Percentiles rank a stretch among this genome's conserved stretches.
phyloP scores from a whole-genome alignment of 257 asterid genomes.

The Osmanthus fragrans region DNA sequence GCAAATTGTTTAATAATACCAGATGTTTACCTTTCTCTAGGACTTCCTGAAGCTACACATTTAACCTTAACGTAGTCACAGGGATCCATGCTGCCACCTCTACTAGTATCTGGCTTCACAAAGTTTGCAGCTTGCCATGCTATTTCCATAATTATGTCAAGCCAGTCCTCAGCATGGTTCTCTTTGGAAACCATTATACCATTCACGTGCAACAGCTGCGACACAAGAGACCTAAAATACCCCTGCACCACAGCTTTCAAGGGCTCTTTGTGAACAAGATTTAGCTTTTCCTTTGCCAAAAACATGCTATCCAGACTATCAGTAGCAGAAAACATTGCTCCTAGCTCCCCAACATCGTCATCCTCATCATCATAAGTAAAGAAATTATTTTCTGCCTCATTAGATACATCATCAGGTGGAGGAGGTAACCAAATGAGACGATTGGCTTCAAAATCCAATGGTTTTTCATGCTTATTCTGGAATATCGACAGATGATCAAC shows the following conservation, averaged over 20 bases:
- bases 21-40: slow-evolving; percentile 61
- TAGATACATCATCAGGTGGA: slow-evolving; percentile 57
- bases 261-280: slow-evolving; percentile 48
- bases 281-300: slow-evolving; percentile 49
- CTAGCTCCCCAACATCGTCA: slow-evolving; percentile 67
- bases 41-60: slow-evolving; percentile 89
- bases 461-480: slow-evolving; percentile 42
- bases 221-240: slow-evolving; percentile 90
- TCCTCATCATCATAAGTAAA: slow-evolving; percentile 77
- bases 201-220: slow-evolving; percentile 75
- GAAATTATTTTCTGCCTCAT: slow-evolving; percentile 56
- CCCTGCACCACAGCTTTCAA: slow-evolving; percentile 63
- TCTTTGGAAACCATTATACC: slow-evolving; percentile 48
- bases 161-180: slow-evolving; percentile 59
- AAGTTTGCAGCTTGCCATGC: slow-evolving; percentile 92
- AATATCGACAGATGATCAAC: slow-evolving; percentile 38
- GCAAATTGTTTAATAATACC: neutral
- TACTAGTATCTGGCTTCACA: slow-evolving; percentile 87
- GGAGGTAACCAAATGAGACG: slow-evolving; percentile 89
- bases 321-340: slow-evolving; percentile 38
- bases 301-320: slow-evolving; percentile 37
- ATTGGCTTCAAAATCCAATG: slow-evolving; percentile 73
- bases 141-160: slow-evolving; percentile 61
- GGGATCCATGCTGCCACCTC: slow-evolving; percentile 99
- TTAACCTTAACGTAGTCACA: slow-evolving; percentile 82